Base-by-base conservation (phyloP, 1,284 basidiomycete species). In the Ganoderma resinaceum region DNA sequence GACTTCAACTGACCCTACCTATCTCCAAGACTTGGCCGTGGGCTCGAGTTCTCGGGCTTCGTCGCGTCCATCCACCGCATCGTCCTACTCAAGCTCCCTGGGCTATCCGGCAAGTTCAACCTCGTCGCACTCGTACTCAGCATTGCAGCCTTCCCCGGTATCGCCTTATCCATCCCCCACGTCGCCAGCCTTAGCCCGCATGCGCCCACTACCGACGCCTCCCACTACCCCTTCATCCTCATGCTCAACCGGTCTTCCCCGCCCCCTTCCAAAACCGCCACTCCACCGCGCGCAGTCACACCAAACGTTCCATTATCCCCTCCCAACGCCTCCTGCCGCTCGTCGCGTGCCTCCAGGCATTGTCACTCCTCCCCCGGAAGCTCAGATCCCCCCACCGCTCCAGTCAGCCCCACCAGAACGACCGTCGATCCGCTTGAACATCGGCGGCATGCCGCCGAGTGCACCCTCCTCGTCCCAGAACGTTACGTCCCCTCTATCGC, bases 1-100 rank as follows among this genome's bases (percentile, higher is more conserved):
- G 59, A 63, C 57, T 35, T 68, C 31, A 62, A 66, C 69, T 16
- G 61, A 61, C 2, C 52, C 61, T 0, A 64, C 64, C 3, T 69
- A 35, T 23, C 55, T 69, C 61, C 52, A 66, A 20, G 61, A 66
- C 33, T 11, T 60, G 33, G 11, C 18, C 20, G 5, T 12, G 18
- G 33, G 55, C 8, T 31, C 61, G 14, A 37, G 40, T n/a, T 62
- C 67, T 14, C 60, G 37, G 23, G 33, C 58, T 2, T 66, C 63
- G 5, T 72, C 72, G 53, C 70, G 69, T 35, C 70, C 72, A 8
- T 69, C 66, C 2, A 69, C 72, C 5, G 69, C 72, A 26, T 73
- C 72, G 12, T 73, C 72, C 1, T 68, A 40, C n/a, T 65, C 66
- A 11, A 66, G 63, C 63, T 69, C 58, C 58, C 66, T 55, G n/a